Evolutionary conservation across 331 rosid species (phyloP), one percentile per base, ranked within the genome.

Genomic region (Saraca asoca): DNA sequence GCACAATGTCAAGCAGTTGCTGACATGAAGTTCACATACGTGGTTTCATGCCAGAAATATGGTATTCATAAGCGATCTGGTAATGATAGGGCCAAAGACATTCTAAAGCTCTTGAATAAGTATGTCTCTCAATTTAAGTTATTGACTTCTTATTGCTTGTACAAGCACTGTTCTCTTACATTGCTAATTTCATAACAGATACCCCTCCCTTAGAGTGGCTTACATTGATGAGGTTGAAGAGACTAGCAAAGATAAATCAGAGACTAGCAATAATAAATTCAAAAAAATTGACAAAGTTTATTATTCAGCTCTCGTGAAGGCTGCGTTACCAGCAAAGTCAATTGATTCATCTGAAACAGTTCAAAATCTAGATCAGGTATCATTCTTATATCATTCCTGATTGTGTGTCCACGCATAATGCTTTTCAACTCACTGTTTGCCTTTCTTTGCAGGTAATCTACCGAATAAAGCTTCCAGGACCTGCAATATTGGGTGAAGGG

Each of bases 211-310:
- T 69, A 90, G 97, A 24, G 87, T 93, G 62, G 97, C 98, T 72
- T 93, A 88, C 69, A 85, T 93, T 75, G 98, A 93, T 50, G 98
- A 90, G 85, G 91, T 90, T 78, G 98, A 93, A 81, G 95, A 87
- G 75, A 69, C 83, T 51, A 72, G 79, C 63, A 77, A 82, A 77
- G 95, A 70, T 73, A 79, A 85, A 24, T 24, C 31, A 81, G 95
- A 90, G 75, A 69, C 82, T 46, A 72, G 79, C 63, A 79, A 82
- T 75, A 91, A 70, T 73, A 79, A 85, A 46, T 70, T 87, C 42
- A 79, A 82, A 55, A 88, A 88, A 68, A 82, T 60, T 71, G 78
- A 84, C 46, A 92, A 89, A 81, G 96, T 85, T 64, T 93, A 90
- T 72, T 93, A 90, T 77, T 93, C 97, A 10, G 84, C 84, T 68